Percentiles rank a stretch among this genome's conserved stretches.
These are phyloP conservation scores for Tulasnella sp. DNA, from an alignment of 768 basidiomycete species.

Conservation along the genomic window DNA sequence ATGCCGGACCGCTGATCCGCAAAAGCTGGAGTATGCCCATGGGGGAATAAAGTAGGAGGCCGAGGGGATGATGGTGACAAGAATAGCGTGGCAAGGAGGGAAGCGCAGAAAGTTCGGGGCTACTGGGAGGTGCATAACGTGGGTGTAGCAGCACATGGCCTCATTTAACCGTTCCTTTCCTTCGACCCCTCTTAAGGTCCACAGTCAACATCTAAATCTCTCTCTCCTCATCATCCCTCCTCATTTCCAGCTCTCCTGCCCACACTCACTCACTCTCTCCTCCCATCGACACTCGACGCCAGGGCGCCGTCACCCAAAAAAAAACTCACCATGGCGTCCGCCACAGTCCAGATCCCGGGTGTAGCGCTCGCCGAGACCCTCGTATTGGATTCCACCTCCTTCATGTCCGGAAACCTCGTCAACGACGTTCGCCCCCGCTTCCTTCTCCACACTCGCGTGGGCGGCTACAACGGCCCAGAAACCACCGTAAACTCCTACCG, in stretches of 20 bases:
- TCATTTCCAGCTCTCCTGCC: neutral
- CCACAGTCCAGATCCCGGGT: constrained; percentile 24
- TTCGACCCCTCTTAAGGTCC: constrained; percentile 21
- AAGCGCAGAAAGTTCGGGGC: neutral
- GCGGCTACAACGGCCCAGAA: constrained; percentile 27
- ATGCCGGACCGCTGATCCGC: neutral
- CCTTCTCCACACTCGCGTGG: constrained; percentile 22
- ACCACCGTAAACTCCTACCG: constrained; percentile 26
- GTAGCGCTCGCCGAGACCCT: constrained; percentile 29
- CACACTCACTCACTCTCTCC: neutral
- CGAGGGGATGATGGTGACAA: neutral
- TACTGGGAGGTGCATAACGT: neutral
- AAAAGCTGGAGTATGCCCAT: neutral
- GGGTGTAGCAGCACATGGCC: constrained; percentile 6
- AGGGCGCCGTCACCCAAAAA: neutral
- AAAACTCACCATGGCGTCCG: neutral
- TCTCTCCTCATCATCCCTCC: neutral
- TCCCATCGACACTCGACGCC: neutral
- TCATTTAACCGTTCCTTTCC: constrained; percentile 13
- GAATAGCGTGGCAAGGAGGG: neutral
- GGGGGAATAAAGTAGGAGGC: constrained; percentile 11
- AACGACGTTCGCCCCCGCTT: constrained; percentile 30
- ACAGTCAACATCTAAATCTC: constrained; percentile 16
- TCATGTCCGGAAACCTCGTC: constrained; percentile 32
- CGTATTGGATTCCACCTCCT: constrained; percentile 30